Evolutionary conservation across 768 basidiomycete species (phyloP).

Genomic region (Plicaturopsis crispa): DNA sequence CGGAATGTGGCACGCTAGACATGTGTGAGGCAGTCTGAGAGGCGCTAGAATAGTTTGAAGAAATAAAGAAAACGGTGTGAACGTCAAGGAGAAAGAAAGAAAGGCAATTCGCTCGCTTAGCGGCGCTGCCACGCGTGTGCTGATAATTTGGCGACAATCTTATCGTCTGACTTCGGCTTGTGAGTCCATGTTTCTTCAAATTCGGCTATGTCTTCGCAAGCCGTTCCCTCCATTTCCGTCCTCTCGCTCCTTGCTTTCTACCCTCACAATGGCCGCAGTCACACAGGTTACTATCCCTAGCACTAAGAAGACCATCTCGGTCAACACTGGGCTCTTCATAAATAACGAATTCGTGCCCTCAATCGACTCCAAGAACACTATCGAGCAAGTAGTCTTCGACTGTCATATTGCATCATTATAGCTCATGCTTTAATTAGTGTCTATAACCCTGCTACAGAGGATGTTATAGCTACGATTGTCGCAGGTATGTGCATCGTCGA

Average conservation of each 20-base stretch:
- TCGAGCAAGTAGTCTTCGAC: slow-evolving; percentile 40
- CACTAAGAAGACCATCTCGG: slow-evolving; percentile 36
- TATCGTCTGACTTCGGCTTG: no score
- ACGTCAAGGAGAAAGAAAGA: background rate
- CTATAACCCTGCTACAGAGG: slow-evolving; percentile 81
- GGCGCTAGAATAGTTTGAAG: background rate
- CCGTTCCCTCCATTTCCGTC: no score
- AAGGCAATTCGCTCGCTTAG: no score
- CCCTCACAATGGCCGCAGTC: background rate
- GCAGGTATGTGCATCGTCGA: slow-evolving; percentile 34
- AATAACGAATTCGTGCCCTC: slow-evolving; percentile 85
- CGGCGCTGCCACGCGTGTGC: no score
- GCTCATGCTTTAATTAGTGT: slow-evolving; percentile 33
- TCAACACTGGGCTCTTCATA: slow-evolving; percentile 86
- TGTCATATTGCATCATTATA: slow-evolving; percentile 3
- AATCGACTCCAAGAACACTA: slow-evolving; percentile 53
- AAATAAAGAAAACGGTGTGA: background rate
- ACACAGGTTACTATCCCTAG: background rate
- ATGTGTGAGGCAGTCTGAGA: no score
- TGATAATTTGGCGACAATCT: no score
- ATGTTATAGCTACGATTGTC: slow-evolving; percentile 59
- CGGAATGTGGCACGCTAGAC: no score
- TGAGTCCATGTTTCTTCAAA: no score
- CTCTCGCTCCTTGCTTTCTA: background rate
- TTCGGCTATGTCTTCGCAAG: no score